A percentile compares a stretch with the other conserved stretches of the same genome.
Conservation (phyloP, 1,284 basidiomycete species). For the Ceratobasidium sp. region DNA sequence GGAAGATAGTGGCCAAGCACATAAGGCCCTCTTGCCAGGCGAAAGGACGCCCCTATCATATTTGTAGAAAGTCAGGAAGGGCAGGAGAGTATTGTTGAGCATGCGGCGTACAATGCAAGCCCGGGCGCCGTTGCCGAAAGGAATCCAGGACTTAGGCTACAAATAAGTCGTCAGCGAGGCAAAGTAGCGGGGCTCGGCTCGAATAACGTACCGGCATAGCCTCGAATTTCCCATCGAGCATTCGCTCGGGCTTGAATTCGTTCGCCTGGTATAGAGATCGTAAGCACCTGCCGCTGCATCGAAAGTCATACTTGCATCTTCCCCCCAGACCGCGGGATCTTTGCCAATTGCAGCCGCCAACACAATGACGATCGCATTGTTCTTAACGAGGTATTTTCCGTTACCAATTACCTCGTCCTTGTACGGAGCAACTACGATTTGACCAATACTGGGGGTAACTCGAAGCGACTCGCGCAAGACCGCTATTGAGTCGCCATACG, state of each 20-base stretch:
- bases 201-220: slow-evolving; percentile 49
- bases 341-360: slow-evolving; percentile 52
- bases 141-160: slow-evolving; percentile 47
- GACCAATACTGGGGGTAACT: slow-evolving; percentile 53
- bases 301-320: slow-evolving; percentile 50
- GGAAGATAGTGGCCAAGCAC: slow-evolving; percentile 54
- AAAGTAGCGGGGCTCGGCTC: too few species aligned
- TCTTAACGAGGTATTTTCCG: slow-evolving; percentile 51
- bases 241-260: slow-evolving; percentile 61
- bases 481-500: slow-evolving; percentile 11
- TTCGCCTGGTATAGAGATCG: slow-evolving; percentile 13
- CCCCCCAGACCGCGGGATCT: slow-evolving; percentile 55
- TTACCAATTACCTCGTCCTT: slow-evolving; percentile 51
- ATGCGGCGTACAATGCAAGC: slow-evolving; percentile 53
- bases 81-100: not conserved
- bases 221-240: slow-evolving; percentile 59
- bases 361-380: slow-evolving; percentile 49
- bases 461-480: slow-evolving; percentile 55
- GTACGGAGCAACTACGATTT: slow-evolving; percentile 47
- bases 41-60: slow-evolving; percentile 51
- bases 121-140: slow-evolving; percentile 53
- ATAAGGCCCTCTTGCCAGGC: slow-evolving; percentile 55
- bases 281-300: not conserved
- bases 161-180: not conserved
- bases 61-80: not conserved